Base-by-base conservation (phyloP, 306 rosid species). In the Coriaria nepalensis region DNA sequence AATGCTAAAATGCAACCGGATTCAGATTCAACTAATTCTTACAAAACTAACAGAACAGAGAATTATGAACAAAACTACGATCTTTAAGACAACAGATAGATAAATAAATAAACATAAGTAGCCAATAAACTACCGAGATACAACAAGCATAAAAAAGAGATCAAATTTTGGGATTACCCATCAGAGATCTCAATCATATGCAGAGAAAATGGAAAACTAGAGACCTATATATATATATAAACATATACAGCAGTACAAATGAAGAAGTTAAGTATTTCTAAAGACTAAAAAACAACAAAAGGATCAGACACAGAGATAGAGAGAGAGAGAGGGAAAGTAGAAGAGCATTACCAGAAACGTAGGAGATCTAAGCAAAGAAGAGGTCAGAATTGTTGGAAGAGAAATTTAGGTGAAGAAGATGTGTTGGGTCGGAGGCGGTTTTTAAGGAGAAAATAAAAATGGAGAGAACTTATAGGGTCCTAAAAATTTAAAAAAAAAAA, bases 381-480 rank as follows among this genome's bases (percentile, higher is more conserved):
- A n/a, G 5, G 48, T 6, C n/a, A 13, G 38, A n/a, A 7, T 36
- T 40, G 45, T 6, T 52, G 44, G 52, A 43, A 29, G 10, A 10
- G 2, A 34, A 9, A 12, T 9, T 4, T 33, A 6, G 41, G n/a
- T 1, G 48, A 6, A 38, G 62, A 47, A 53, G 5, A 50, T 55
- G 32, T 13, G 15, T 34, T 11, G 13, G 50, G 29, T 4, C 9
- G 40, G 0, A 45, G 53, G 47, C n/a, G n/a, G 29, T 20, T 20
- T 20, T 1, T 20, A 20, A 3, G 29, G 29, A 20, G 34, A 50
- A 37, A 37, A 5, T 40, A 10, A 54, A 20, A 0, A 36, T 6
- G 40, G 45, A 9, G 57, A 9, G 62, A 33, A 53, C 68, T 65
- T 75, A 72, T 68, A 75, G 62, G 65, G 56, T 34, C 66, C 56